These are phyloP conservation scores for Arctium minus DNA, from an alignment of 129 eudicot genomes.

Conservation along the genomic window DNA sequence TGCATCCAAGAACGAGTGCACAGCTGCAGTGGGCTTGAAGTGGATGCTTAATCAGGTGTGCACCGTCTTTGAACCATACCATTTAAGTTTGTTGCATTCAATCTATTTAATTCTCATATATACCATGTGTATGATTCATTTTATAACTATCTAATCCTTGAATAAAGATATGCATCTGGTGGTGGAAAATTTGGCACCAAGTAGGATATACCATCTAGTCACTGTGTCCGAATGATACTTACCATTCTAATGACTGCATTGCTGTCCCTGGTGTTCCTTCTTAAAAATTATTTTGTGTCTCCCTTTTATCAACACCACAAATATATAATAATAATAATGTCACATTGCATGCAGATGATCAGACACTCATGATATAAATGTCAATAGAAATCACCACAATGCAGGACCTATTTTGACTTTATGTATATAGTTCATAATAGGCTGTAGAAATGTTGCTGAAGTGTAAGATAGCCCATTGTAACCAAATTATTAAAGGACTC, in stretches of 20 bases:
- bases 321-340: background rate
- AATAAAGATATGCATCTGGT: background rate
- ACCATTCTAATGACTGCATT: background rate
- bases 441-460: background rate
- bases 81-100: background rate
- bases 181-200: background rate
- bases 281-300: background rate
- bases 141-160: background rate
- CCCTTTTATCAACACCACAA: background rate
- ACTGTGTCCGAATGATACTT: background rate
- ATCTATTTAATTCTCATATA: slow-evolving; percentile 1
- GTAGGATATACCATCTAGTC: background rate
- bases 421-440: background rate
- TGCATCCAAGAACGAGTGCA: slow-evolving; percentile 90
- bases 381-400: background rate
- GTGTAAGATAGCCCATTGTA: background rate
- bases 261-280: background rate
- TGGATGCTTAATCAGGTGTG: slow-evolving; percentile 99
- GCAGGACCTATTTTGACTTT: background rate
- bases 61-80: slow-evolving; percentile 1
- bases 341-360: background rate
- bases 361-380: background rate
- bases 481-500: background rate
- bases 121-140: background rate
- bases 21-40: slow-evolving; percentile 89